These are phyloP conservation scores for Pyricularia pennisetigena DNA, from an alignment of 2,329 filamentous ascomycete species.

Conservation along the genomic window DNA sequence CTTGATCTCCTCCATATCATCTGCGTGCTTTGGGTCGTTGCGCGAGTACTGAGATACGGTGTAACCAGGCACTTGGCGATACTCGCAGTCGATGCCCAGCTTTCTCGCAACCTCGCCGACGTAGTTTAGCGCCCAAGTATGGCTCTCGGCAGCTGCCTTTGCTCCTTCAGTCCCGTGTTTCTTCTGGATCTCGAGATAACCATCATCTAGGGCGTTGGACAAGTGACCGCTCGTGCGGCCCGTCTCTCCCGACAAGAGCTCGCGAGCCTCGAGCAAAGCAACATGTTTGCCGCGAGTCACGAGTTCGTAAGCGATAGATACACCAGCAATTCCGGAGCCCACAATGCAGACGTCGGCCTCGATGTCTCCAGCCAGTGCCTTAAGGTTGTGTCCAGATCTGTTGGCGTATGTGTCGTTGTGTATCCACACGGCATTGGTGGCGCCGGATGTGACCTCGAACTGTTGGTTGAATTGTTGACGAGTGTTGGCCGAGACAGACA, in stretches of 20 bases:
- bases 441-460: slow-evolving; percentile 30
- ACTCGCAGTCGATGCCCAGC: slow-evolving; percentile 46
- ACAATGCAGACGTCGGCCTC: slow-evolving; percentile 39
- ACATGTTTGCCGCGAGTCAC: slow-evolving; percentile 38
- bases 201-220: slow-evolving; percentile 42
- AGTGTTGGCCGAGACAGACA: not conserved
- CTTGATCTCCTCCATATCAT: slow-evolving; percentile 33
- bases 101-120: slow-evolving; percentile 38
- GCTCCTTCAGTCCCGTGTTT: slow-evolving; percentile 42
- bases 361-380: slow-evolving; percentile 27
- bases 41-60: slow-evolving; percentile 37
- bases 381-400: slow-evolving; percentile 18
- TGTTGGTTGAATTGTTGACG: not conserved
- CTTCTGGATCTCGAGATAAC: slow-evolving; percentile 37
- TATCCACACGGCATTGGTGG: slow-evolving; percentile 42
- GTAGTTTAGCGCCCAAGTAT: slow-evolving; percentile 40
- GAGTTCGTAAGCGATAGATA: slow-evolving; percentile 42
- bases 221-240: slow-evolving; percentile 45
- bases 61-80: slow-evolving; percentile 37
- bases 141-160: slow-evolving; percentile 38
- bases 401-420: slow-evolving; percentile 34
- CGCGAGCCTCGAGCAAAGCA: slow-evolving; percentile 41
- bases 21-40: slow-evolving; percentile 28
- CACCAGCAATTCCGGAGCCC: slow-evolving; percentile 41
- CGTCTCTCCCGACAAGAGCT: slow-evolving; percentile 42